Evolutionary conservation across 805 yeast genomes (phyloP).

Genomic region (Soucietia sequanensis): DNA sequence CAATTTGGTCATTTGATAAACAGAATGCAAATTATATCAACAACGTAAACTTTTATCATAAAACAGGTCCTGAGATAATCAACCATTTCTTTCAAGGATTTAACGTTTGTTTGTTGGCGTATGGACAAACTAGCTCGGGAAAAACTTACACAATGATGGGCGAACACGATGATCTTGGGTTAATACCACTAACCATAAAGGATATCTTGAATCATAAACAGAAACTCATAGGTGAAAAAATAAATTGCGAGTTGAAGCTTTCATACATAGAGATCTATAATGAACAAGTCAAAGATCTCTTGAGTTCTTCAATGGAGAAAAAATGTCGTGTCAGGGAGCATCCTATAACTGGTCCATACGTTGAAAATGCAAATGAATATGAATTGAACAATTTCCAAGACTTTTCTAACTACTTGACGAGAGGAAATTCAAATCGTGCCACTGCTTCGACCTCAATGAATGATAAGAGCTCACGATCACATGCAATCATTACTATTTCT

Average conservation of each 20-base stretch:
- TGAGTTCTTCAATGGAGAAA: conserved; percentile 20
- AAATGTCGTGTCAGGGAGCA: conserved; percentile 61
- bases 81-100: conserved; percentile 45
- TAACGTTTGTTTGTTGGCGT: conserved; percentile 43
- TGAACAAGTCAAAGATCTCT: conserved; percentile 69
- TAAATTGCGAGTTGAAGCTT: conserved; percentile 42
- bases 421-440: conserved; percentile 58
- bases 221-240: conserved; percentile 31
- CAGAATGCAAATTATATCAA: conserved; percentile 35
- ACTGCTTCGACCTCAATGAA: conserved; percentile 77
- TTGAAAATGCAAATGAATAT: conserved; percentile 61
- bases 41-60: conserved; percentile 51
- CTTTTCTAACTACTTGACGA: conserved; percentile 43
- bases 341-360: conserved; percentile 66
- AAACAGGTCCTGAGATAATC: conserved; percentile 58
- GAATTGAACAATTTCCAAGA: conserved; percentile 48
- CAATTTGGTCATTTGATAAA: conserved; percentile 35
- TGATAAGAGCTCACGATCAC: conserved; percentile 72
- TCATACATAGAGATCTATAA: conserved; percentile 77
- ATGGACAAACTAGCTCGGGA: conserved; percentile 45
- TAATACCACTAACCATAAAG: conserved; percentile 45
- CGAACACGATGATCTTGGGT: conserved; percentile 30
- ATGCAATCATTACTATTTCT: conserved; percentile 68
- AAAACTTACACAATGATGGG: conserved; percentile 47
- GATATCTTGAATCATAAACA: conserved; percentile 49